Conservation (phyloP, 208 protist genomes). For the Leishmania mexicana region DNA sequence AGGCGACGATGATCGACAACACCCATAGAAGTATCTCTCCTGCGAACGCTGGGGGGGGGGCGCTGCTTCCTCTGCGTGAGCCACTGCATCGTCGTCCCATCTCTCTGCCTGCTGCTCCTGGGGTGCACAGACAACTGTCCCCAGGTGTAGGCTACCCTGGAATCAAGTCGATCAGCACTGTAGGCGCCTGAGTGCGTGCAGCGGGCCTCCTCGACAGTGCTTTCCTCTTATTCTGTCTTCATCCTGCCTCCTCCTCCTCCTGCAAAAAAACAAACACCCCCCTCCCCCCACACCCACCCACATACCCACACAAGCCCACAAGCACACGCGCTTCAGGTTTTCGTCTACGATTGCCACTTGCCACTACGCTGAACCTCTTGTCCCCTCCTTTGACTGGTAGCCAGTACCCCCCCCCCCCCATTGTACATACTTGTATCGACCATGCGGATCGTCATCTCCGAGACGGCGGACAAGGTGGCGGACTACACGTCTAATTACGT, state of each 20-base stretch:
- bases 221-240: too few relatives aligned
- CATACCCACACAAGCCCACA: too few relatives aligned
- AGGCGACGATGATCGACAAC: background rate
- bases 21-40: background rate
- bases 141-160: background rate
- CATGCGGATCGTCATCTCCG: slow-evolving; percentile 94
- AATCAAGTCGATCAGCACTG: background rate
- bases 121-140: background rate
- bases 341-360: background rate
- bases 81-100: background rate
- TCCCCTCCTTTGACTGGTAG: too few relatives aligned
- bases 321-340: background rate
- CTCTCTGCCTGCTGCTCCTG: background rate
- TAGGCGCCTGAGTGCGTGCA: background rate
- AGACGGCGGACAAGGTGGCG: slow-evolving; percentile 61
- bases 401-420: background rate
- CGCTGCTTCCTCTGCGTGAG: background rate
- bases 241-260: background rate
- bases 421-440: background rate
- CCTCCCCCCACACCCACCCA: too few relatives aligned
- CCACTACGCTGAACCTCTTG: background rate
- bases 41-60: background rate
- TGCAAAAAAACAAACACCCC: background rate
- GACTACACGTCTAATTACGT: slow-evolving; percentile 87
- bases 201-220: background rate